These are phyloP conservation scores for Gossypium arboreum DNA, from an alignment of 345 rosid species.

Conservation along the genomic window DNA sequence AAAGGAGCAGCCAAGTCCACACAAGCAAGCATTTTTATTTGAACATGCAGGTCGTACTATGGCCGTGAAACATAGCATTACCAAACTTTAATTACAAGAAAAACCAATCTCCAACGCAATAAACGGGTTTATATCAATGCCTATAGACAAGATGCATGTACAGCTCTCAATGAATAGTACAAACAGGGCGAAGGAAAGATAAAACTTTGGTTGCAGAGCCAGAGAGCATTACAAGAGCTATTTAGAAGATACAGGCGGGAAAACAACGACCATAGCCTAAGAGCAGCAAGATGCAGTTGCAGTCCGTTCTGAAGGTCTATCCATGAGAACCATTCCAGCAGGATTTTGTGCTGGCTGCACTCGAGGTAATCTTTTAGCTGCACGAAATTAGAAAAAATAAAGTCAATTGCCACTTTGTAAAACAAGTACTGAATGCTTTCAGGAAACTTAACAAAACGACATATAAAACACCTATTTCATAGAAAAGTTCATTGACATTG, in stretches of 20 bases:
- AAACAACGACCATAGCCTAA: slow-evolving; percentile 22
- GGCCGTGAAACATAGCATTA: slow-evolving; percentile 7
- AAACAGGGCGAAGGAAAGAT: slow-evolving; percentile 6
- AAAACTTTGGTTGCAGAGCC: slow-evolving; percentile 10
- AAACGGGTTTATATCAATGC: slow-evolving; percentile 18
- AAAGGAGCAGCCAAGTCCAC: not conserved
- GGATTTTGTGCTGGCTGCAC: slow-evolving; percentile 85
- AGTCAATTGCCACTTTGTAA: not conserved
- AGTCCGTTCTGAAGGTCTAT: slow-evolving; percentile 65
- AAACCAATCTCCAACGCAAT: slow-evolving; percentile 21
- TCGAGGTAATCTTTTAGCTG: slow-evolving; percentile 84
- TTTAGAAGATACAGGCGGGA: slow-evolving; percentile 24
- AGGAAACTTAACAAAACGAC: not conserved
- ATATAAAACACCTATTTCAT: slow-evolving; percentile 67
- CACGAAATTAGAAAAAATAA: not conserved
- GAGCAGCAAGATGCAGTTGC: slow-evolving; percentile 77
- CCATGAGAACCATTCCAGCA: slow-evolving; percentile 85
- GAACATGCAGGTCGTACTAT: not conserved
- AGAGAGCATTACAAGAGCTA: slow-evolving; percentile 22
- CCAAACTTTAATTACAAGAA: slow-evolving; percentile 17
- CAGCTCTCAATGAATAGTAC: slow-evolving; percentile 21
- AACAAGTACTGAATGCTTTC: not conserved
- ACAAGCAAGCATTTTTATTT: not conserved
- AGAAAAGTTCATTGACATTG: slow-evolving; percentile 83
- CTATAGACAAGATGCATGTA: slow-evolving; percentile 18